Evolutionary conservation across 1,284 basidiomycete species (phyloP), one percentile per base, ranked within the genome.

Genomic region (Apiotrichum gamsii): DNA sequence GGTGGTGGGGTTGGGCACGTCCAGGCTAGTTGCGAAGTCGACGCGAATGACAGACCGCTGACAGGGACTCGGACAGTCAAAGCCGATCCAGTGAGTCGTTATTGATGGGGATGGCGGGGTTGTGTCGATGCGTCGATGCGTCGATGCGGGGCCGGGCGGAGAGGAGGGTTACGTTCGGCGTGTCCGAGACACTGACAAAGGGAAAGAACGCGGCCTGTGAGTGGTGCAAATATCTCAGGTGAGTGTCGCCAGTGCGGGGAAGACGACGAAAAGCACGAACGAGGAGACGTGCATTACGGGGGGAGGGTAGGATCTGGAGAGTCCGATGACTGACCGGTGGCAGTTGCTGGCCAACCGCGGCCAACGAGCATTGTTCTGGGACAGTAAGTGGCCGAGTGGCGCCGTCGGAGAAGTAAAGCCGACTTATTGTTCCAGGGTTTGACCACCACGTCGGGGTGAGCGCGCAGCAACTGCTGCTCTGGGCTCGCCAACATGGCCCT

Each of bases 181-280:
- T n/a, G n/a, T n/a, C n/a, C n/a, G n/a, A n/a, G n/a, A n/a, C n/a
- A n/a, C n/a, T n/a, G n/a, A n/a, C n/a, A n/a, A n/a, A n/a, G n/a
- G n/a, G n/a, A n/a, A n/a, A 62, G 59, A 65, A 67, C 40, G 64
- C 66, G 80, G 88, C 89, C 18, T 96, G 93, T 67, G 77, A 81
- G 39, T 88, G 91, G 72, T 97, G 94, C 65, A 80, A 89, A 43
- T 94, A 89, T 70, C 71, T 94, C 4, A 89, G 85, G 1, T 94
- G 90, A 60, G 82, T 28, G 25, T 28, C 25, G 6, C 25, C 11
- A 6, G 25, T 28, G 25, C 11, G 25, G 25, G 25, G 25, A 6
- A 28, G 11, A 28, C n/a, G n/a, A n/a, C n/a, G n/a, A n/a, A n/a
- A n/a, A n/a, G n/a, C n/a, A n/a, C n/a, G n/a, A n/a, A n/a, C n/a